Evolutionary conservation across 2,329 filamentous ascomycete species (phyloP).

Genomic region (Xylaria sp.): DNA sequence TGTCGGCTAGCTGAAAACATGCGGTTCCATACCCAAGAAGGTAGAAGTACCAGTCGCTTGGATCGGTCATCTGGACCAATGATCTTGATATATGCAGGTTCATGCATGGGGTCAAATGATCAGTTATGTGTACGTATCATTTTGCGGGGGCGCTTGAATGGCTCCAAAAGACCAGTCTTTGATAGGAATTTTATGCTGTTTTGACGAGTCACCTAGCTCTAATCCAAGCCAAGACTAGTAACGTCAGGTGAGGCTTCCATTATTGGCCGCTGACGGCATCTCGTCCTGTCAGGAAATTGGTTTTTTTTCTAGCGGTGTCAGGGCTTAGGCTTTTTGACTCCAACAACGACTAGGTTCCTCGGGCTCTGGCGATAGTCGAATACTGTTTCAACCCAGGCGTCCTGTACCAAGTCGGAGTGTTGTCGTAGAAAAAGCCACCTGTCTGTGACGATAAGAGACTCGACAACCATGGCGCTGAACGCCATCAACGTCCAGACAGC

Average conservation of each 20-base stretch:
- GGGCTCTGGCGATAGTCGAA: conserved; percentile 90
- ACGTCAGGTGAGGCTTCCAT: conserved; percentile 20
- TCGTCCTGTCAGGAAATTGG: neutral
- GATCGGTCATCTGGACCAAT: conserved; percentile 32
- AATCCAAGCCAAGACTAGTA: conserved; percentile 9
- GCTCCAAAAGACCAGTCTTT: conserved; percentile 21
- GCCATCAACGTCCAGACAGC: conserved; percentile 96
- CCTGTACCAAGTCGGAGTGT: conserved; percentile 73
- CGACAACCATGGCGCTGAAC: conserved; percentile 88
- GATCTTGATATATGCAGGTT: conserved; percentile 34
- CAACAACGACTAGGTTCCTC: conserved; percentile 91
- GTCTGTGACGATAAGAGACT: conserved; percentile 90
- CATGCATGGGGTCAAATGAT: conserved; percentile 39
- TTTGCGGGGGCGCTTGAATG: conserved; percentile 31
- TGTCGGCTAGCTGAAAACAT: conserved; percentile 19
- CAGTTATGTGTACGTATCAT: conserved; percentile 31
- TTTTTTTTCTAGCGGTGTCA: conserved; percentile 11
- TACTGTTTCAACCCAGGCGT: conserved; percentile 91
- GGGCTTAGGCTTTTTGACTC: conserved; percentile 71
- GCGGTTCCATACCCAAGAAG: conserved; percentile 14
- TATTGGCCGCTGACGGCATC: conserved; percentile 13
- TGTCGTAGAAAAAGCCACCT: conserved; percentile 88
- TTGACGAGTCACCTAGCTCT: conserved; percentile 18
- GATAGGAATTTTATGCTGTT: conserved; percentile 7
- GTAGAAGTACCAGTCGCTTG: conserved; percentile 34